Evolutionary conservation across 1,284 basidiomycete species (phyloP), one percentile per base, ranked within the genome.

Genomic region (Austroboletus niveus): DNA sequence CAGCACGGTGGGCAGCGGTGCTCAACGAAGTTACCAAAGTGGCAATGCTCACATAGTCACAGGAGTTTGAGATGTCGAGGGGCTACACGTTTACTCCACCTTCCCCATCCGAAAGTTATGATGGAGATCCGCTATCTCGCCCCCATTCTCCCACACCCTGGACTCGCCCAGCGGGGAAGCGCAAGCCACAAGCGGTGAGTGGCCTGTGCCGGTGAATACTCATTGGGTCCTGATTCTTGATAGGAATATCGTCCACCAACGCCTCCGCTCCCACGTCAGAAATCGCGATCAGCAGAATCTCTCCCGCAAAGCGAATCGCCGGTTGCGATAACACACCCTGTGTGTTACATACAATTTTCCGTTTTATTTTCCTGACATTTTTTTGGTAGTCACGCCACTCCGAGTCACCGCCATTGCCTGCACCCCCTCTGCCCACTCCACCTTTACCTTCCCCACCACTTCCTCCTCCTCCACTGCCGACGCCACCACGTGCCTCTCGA

Each of bases 221-320:
- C 27, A 38, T 52, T 27, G 17, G 29, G 34, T 50, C 48, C 52
- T 45, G 52, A 41, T 38, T 22, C 41, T 58, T 14, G 38, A 10
- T 56, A 81, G 80, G 64, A 69, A 41, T 81, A 78, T 61, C 74
- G 80, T 22, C 79, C 81, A 40, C 81, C 81, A 14, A 82, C 81
- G 3, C 81, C 80, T 3, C 81, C 80, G n/a, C 65, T 79, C 46
- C 72, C 70, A 22, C 70, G 69, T 52, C 72, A 68, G 55, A 69
- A 68, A 56, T 69, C 61, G 38, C 66, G 66, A 24, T 59, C 64
- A 14, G 49, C 51, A 11, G 63, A 69, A 35, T 62, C 57, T 24
- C 0, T 54, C 36, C 63, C 60, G 32, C 59, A 60, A 29, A 42
- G 57, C 42, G 66, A 72, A 34, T 69, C 66, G n/a, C 66, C 65